phyloP scores from a whole-genome alignment of 2,329 filamentous ascomycete genomes.

The Cladobotryum protrusum region DNA sequence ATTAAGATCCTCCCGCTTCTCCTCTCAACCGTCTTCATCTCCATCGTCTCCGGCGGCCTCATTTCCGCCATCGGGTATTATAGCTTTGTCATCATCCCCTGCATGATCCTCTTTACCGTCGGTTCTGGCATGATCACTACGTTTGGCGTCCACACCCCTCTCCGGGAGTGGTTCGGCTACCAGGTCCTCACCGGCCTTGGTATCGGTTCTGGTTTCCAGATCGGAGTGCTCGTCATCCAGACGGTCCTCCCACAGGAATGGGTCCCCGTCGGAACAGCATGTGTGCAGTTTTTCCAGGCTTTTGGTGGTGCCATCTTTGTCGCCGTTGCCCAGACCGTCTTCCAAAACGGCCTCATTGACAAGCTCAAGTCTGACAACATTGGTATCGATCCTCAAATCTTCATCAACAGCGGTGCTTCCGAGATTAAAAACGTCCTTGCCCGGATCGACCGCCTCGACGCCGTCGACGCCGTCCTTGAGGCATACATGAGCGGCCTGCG shows the following conservation, averaged over 20 bases:
- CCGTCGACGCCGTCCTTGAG: constrained; percentile 36
- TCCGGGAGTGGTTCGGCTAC: constrained; percentile 51
- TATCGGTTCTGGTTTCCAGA: constrained; percentile 43
- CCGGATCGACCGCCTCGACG: constrained; percentile 34
- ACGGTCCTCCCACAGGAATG: constrained; percentile 43
- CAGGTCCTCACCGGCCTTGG: constrained; percentile 51
- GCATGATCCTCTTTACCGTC: constrained; percentile 36
- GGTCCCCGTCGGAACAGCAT: constrained; percentile 45
- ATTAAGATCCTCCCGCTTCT: constrained; percentile 50
- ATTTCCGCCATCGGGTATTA: constrained; percentile 40
- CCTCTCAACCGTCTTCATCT: constrained; percentile 43
- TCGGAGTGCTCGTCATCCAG: constrained; percentile 45
- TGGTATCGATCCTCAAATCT: constrained; percentile 39
- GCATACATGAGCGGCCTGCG: constrained; percentile 46
- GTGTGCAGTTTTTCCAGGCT: constrained; percentile 55
- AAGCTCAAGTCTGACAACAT: constrained; percentile 41
- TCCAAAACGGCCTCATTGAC: constrained; percentile 56
- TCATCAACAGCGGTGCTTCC: constrained; percentile 49
- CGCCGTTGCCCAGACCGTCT: constrained; percentile 59
- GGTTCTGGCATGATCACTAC: constrained; percentile 51
- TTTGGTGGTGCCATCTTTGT: constrained; percentile 62
- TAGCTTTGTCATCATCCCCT: constrained; percentile 34
- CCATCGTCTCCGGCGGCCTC: constrained; percentile 37
- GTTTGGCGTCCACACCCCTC: constrained; percentile 39
- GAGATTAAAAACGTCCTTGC: constrained; percentile 41